Evolutionary conservation across 345 rosid genomes (phyloP), one percentile per base, ranked within the genome.

Genomic region (Clausena lansium): DNA sequence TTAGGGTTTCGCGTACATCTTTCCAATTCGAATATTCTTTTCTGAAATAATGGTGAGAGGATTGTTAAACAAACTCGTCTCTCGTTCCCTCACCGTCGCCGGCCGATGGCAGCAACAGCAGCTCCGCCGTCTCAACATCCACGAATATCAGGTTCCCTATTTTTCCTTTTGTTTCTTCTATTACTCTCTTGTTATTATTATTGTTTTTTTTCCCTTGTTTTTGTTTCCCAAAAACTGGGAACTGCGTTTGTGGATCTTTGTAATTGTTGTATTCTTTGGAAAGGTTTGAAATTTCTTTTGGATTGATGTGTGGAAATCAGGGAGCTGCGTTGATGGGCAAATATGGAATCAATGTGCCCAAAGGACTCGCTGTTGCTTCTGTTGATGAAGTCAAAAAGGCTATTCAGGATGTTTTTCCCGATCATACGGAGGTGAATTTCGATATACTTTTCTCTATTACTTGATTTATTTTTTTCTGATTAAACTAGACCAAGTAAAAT

Each of bases 61-160:
- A 79, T 81, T 88, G 82, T 67, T 91, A 74, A 91, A 89, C 88
- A 90, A 90, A 81, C 89, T 97, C 67, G 94, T 81, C 45, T 88
- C 92, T 36, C 87, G 91, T 78, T 86, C 98, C 60, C 94, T 94
- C 78, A 84, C 96, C 78, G 87, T 91, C 78, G 92, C 89, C 82
- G 95, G 94, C 0, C 89, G 85, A 86, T 89, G 93, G 90, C 98
- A 97, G 76, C 93, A 91, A 65, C 98, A 94, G 78, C 99, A 97
- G 83, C 94, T 94, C 84, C 98, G 99, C 73, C 98, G 93, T 79
- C 98, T 97, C 83, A 97, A 97, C 85, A 85, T 97, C 89, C 98
- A 94, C 83, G 98, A 97, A 80, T 93, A 90, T 82, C 98, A 94
- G 99, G 99, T 96, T 27, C 8, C 11, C 59, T 10, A 7, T 4